A percentile compares a stretch with the other conserved stretches of the same genome.
Evolutionary conservation across 352 stramenopile genomes (phyloP).

Genomic region (Globisporangium middletonii): DNA sequence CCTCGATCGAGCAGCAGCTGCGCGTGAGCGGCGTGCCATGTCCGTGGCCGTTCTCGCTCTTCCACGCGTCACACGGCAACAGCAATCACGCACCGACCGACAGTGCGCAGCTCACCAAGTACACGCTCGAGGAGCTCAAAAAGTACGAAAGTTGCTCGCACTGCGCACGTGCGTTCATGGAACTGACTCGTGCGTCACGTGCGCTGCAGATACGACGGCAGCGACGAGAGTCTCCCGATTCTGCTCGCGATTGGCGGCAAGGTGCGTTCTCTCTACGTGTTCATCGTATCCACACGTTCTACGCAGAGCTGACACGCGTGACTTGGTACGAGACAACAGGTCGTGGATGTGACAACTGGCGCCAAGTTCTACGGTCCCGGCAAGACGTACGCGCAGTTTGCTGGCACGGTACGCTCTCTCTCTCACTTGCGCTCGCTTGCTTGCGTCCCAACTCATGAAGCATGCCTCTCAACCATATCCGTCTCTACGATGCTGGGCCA

Average conservation of each 20-base stretch:
- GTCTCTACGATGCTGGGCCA: background rate
- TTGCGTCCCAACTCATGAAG: background rate
- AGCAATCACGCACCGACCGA: conserved; percentile 14
- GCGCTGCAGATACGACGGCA: conserved; percentile 49
- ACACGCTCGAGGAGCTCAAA: conserved; percentile 59
- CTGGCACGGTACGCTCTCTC: conserved; percentile 37
- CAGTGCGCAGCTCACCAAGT: conserved; percentile 28
- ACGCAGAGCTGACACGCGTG: background rate
- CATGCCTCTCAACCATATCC: background rate
- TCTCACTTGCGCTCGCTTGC: background rate
- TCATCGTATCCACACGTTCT: background rate
- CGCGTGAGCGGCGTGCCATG: conserved; percentile 40
- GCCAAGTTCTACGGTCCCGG: conserved; percentile 73
- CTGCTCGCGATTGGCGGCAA: conserved; percentile 67
- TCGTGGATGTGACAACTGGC: conserved; percentile 64
- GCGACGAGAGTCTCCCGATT: conserved; percentile 57
- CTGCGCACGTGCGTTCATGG: background rate
- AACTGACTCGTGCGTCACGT: conserved; percentile 1
- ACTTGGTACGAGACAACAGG: conserved; percentile 16
- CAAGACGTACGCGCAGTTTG: conserved; percentile 71
- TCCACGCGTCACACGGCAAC: conserved; percentile 21
- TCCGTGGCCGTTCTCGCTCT: conserved; percentile 59
- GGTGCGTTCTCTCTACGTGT: conserved; percentile 17
- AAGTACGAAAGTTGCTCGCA: conserved; percentile 19
- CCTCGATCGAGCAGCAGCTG: conserved; percentile 67